phyloP scores from a whole-genome alignment of 441 rosid species.

The Pelargonium fulgidum region DNA sequence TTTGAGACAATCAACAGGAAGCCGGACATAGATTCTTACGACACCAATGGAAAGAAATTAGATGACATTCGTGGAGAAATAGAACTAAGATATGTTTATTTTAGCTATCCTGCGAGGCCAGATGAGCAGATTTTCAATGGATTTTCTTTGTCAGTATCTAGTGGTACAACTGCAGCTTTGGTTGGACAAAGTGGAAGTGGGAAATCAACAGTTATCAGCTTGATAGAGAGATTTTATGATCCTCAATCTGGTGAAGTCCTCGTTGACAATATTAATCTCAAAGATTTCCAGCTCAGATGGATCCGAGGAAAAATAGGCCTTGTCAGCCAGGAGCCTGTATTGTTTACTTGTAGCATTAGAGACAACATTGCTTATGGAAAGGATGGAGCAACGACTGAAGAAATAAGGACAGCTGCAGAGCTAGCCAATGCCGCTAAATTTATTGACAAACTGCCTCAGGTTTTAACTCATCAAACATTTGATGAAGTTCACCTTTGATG shows the following conservation, averaged over 20 bases:
- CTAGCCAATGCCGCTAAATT: slow-evolving; percentile 72
- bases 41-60: slow-evolving; percentile 40
- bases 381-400: slow-evolving; percentile 45
- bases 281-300: slow-evolving; percentile 55
- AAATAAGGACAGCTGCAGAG: slow-evolving; percentile 53
- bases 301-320: slow-evolving; percentile 62
- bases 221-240: slow-evolving; percentile 75
- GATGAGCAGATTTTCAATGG: slow-evolving; percentile 63
- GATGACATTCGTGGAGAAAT: slow-evolving; percentile 51
- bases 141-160: slow-evolving; percentile 48
- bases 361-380: slow-evolving; percentile 76
- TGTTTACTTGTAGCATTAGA: slow-evolving; percentile 52
- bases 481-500: not conserved
- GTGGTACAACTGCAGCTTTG: slow-evolving; percentile 57
- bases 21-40: slow-evolving; percentile 55
- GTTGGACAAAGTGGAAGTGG: slow-evolving; percentile 88
- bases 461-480: slow-evolving; percentile 8
- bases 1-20: slow-evolving; percentile 56
- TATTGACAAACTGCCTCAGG: slow-evolving; percentile 67
- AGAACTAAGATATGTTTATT: slow-evolving; percentile 56
- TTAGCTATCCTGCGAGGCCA: slow-evolving; percentile 56
- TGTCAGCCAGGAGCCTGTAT: slow-evolving; percentile 67
- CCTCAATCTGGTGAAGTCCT: slow-evolving; percentile 66
- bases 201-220: slow-evolving; percentile 69
- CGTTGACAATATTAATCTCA: slow-evolving; percentile 48